phyloP scores from a whole-genome alignment of 2,329 filamentous ascomycete genomes.

The Aspergillus ochraceus region DNA sequence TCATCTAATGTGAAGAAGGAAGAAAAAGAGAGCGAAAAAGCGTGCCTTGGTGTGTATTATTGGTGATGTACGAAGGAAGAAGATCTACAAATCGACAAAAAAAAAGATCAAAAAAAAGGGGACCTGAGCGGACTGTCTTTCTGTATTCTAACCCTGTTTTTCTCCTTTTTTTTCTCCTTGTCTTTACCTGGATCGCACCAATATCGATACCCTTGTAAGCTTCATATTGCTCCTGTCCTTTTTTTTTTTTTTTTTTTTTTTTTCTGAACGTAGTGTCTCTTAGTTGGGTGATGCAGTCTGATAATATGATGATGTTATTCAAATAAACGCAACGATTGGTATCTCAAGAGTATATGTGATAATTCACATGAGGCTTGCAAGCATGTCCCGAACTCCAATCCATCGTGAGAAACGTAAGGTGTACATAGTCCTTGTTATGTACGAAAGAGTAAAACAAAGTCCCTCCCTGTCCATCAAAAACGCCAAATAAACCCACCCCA shows the following conservation, averaged over 20 bases:
- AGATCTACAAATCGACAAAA: slow-evolving; percentile 8
- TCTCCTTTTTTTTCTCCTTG: slow-evolving; percentile 14
- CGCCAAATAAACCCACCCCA: not conserved
- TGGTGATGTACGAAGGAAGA: slow-evolving; percentile 6
- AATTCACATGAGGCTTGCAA: not conserved
- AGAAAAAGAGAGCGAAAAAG: not conserved
- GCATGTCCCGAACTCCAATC: not conserved
- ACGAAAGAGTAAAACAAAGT: too few species aligned
- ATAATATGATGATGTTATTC: not conserved
- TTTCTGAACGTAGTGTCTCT: not conserved
- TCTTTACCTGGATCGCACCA: slow-evolving; percentile 25
- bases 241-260: slow-evolving; percentile 1
- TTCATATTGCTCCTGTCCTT: slow-evolving; percentile 8
- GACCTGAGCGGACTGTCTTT: slow-evolving; percentile 11
- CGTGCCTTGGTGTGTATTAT: not conserved
- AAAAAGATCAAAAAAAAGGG: slow-evolving; percentile 18
- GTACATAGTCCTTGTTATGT: too few species aligned
- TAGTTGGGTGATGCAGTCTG: not conserved
- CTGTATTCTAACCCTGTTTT: slow-evolving; percentile 31
- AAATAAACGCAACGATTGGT: not conserved
- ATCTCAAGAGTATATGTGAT: not conserved
- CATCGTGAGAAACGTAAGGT: not conserved
- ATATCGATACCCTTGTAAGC: slow-evolving; percentile 38
- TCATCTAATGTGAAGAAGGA: not conserved
- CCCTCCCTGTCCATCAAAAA: not conserved